These are phyloP conservation scores for Microglena sp. DNA, from an alignment of 139 green algal species.

Conservation along the genomic window DNA sequence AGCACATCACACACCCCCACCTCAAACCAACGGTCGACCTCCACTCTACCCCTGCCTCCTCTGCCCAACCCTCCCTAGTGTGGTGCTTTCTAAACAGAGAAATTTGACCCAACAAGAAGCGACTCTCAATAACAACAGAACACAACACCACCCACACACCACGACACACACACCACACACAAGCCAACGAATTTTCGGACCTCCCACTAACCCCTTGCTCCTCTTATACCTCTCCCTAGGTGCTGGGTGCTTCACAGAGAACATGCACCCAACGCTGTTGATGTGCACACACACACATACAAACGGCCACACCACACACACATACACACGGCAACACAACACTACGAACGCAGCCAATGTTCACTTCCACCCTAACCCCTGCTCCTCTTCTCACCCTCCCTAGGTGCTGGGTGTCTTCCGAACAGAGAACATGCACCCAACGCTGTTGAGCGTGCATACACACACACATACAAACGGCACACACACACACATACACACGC, in stretches of 20 bases:
- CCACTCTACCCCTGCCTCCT: no score
- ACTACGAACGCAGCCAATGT: background rate
- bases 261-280: conserved; percentile 65
- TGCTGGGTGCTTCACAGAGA: conserved; percentile 65
- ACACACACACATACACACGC: background rate
- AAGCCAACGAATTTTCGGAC: background rate
- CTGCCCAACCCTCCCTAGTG: no score
- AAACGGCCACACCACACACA: background rate
- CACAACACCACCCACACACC: background rate
- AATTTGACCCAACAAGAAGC: no score
- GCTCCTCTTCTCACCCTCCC: no score
- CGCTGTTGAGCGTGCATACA: no score
- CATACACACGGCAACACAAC: background rate
- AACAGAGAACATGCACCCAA: no score
- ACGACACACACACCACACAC: background rate
- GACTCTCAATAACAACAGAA: background rate
- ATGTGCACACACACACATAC: background rate
- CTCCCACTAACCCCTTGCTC: background rate
- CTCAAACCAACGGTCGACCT: no score
- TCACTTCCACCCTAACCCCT: no score
- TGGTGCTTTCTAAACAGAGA: no score
- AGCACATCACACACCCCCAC: no score
- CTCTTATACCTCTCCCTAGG: conserved; percentile 19
- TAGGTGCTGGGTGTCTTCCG: no score
- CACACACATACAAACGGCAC: conserved; percentile 1